phyloP scores from a whole-genome alignment of 2,329 filamentous ascomycete genomes.

The Fusarium nematophilum region DNA sequence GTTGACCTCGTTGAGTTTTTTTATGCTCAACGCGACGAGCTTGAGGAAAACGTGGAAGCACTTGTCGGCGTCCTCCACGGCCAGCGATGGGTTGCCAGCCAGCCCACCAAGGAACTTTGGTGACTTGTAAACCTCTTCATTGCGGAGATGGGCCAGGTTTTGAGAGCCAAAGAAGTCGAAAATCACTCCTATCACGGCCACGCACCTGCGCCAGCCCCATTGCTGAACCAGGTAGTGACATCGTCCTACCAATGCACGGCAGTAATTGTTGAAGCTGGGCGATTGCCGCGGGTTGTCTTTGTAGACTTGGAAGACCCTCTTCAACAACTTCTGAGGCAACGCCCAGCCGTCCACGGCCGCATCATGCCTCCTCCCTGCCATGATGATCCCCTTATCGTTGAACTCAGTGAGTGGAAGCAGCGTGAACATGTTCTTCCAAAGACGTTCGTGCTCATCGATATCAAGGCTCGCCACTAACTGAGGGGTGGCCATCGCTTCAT shows the following conservation, averaged over 20 bases:
- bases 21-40: conserved; percentile 68
- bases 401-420: conserved; percentile 72
- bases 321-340: conserved; percentile 67
- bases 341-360: conserved; percentile 66
- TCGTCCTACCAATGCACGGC: conserved; percentile 66
- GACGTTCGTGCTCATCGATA: conserved; percentile 61
- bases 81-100: conserved; percentile 57
- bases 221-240: conserved; percentile 72
- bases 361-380: conserved; percentile 48
- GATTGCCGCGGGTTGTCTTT: conserved; percentile 64
- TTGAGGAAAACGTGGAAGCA: conserved; percentile 78
- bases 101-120: conserved; percentile 71
- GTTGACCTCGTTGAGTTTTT: conserved; percentile 59
- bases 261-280: conserved; percentile 74
- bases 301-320: conserved; percentile 69
- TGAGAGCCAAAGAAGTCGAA: conserved; percentile 77
- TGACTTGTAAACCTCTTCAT: conserved; percentile 72
- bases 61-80: conserved; percentile 64
- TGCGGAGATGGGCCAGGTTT: conserved; percentile 70
- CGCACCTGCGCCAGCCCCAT: conserved; percentile 73
- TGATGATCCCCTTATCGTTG: conserved; percentile 63
- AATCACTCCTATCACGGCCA: conserved; percentile 67
- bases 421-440: conserved; percentile 70
- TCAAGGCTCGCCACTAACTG: conserved; percentile 53
- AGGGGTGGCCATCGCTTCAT: conserved; percentile 54